These are phyloP conservation scores for Hygrocybe coccinea DNA, from an alignment of 768 basidiomycete genomes.

Conservation along the genomic window DNA sequence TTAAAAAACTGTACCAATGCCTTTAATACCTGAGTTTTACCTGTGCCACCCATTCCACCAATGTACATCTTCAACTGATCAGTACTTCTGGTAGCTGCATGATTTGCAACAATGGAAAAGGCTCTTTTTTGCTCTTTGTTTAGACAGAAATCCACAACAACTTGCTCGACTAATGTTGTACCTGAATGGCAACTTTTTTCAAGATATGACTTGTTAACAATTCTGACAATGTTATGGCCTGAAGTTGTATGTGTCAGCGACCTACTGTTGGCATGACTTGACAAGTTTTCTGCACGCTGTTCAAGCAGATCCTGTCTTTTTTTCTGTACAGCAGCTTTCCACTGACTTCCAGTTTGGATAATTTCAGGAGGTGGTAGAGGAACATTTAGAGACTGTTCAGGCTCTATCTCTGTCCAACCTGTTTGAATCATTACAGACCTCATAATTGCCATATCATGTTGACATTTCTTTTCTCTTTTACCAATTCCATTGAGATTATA, in stretches of 20 bases:
- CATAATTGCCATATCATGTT: constrained; percentile 2
- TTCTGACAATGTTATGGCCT: constrained; percentile 12
- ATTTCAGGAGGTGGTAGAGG: not conserved
- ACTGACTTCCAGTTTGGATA: constrained; percentile 5
- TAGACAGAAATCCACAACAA: not conserved
- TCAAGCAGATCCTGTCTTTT: constrained; percentile 8
- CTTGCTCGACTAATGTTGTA: constrained; percentile 19
- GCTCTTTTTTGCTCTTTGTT: constrained; percentile 27
- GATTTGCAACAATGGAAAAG: constrained; percentile 29
- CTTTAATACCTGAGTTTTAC: constrained; percentile 30
- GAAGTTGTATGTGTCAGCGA: not conserved
- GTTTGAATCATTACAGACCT: not conserved
- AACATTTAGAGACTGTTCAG: too few species aligned
- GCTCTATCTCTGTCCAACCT: not conserved
- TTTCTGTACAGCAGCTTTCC: constrained; percentile 8
- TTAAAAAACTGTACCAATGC: constrained; percentile 24
- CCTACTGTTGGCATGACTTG: not conserved
- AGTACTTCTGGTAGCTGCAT: constrained; percentile 10
- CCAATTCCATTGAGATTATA: not conserved
- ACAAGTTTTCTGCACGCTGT: not conserved
- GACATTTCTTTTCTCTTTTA: not conserved
- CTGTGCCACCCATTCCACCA: constrained; percentile 33
- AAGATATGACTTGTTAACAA: constrained; percentile 22
- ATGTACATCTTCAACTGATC: constrained; percentile 31
- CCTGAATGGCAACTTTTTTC: not conserved